phyloP scores from a whole-genome alignment of 257 asterid genomes.

The Nicotiana undulata region DNA sequence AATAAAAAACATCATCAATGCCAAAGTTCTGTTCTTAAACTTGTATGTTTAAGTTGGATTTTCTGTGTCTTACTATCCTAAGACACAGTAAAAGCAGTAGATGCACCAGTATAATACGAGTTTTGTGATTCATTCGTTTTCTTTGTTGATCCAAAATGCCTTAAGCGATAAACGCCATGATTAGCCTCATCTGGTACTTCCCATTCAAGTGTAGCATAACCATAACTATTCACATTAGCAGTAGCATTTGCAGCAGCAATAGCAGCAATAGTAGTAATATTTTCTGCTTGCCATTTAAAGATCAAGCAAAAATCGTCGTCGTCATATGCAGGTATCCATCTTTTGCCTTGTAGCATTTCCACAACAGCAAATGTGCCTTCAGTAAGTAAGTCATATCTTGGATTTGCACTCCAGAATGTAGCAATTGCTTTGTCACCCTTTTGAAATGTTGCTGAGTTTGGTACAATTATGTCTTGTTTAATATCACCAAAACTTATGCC shows the following conservation, averaged over 20 bases:
- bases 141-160: constrained; percentile 50
- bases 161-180: constrained; percentile 30
- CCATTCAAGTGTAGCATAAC: constrained; percentile 51
- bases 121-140: constrained; percentile 16
- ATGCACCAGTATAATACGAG: constrained; percentile 41
- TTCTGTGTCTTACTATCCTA: background rate
- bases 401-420: constrained; percentile 51
- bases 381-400: constrained; percentile 44
- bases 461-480: constrained; percentile 21
- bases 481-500: constrained; percentile 47
- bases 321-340: constrained; percentile 36
- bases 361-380: constrained; percentile 50
- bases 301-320: constrained; percentile 49
- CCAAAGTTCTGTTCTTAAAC: too few relatives aligned
- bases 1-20: too few relatives aligned
- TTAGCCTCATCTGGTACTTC: constrained; percentile 34
- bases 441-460: constrained; percentile 10
- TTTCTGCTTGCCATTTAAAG: constrained; percentile 39
- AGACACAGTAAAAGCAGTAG: constrained; percentile 36
- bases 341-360: constrained; percentile 30
- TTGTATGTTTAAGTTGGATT: background rate
- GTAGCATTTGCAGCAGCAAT: background rate
- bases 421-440: constrained; percentile 32
- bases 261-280: background rate
- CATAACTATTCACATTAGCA: constrained; percentile 7